These are phyloP conservation scores for Fusarium napiforme DNA, from an alignment of 2,329 filamentous ascomycete genomes.

Conservation along the genomic window DNA sequence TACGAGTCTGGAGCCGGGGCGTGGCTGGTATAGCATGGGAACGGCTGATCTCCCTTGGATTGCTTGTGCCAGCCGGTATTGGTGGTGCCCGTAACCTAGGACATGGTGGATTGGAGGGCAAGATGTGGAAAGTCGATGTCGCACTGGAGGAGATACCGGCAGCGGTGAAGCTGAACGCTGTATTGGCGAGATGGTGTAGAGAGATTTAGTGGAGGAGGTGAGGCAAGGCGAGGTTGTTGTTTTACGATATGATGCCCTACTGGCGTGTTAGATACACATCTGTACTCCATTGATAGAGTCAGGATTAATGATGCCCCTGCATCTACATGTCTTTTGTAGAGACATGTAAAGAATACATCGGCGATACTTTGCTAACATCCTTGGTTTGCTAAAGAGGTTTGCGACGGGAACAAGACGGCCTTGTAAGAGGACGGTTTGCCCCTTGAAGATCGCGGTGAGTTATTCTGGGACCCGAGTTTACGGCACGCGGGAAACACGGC, in stretches of 20 bases:
- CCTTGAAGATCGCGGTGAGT: neutral
- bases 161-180: slow-evolving; percentile 66
- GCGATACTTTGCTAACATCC: slow-evolving; percentile 6
- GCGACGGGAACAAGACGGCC: slow-evolving; percentile 23
- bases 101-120: slow-evolving; percentile 68
- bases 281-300: slow-evolving; percentile 14
- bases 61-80: slow-evolving; percentile 75
- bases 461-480: neutral
- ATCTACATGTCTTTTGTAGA: neutral
- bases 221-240: neutral
- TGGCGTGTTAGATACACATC: slow-evolving; percentile 27
- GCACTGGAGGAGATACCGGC: slow-evolving; percentile 80
- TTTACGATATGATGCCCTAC: slow-evolving; percentile 11
- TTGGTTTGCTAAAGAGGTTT: neutral
- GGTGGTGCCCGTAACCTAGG: slow-evolving; percentile 59
- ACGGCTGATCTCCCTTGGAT: slow-evolving; percentile 72
- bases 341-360: slow-evolving; percentile 20
- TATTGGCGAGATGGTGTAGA: slow-evolving; percentile 79
- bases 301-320: slow-evolving; percentile 12
- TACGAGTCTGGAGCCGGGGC: slow-evolving; percentile 79
- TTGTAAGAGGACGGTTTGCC: neutral
- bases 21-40: slow-evolving; percentile 82
- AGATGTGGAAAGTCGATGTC: slow-evolving; percentile 81
- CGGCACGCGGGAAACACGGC: neutral
- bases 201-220: slow-evolving; percentile 64